These are phyloP conservation scores for Beauveria sp. DNA, from an alignment of 2,329 filamentous ascomycete genomes.

Conservation along the genomic window DNA sequence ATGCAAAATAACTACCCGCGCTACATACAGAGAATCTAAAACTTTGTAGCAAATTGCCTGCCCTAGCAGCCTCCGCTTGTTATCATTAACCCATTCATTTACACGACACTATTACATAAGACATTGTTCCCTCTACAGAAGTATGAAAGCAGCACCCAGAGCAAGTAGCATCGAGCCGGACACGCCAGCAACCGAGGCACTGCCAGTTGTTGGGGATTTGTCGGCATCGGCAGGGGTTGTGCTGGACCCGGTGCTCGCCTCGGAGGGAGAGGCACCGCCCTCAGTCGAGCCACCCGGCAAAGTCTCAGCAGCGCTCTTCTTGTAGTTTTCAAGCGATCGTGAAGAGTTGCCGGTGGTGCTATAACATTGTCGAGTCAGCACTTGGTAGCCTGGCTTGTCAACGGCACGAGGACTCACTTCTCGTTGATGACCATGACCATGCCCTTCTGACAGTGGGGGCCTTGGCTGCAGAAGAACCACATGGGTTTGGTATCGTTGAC, in stretches of 20 bases:
- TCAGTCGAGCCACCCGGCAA: conserved; percentile 13
- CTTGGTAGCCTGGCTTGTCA: neutral
- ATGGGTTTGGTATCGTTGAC: conserved; percentile 63
- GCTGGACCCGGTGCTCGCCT: conserved; percentile 12
- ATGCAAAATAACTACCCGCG: neutral
- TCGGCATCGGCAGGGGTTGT: neutral
- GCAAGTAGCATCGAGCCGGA: conserved; percentile 36
- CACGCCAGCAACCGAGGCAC: conserved; percentile 21
- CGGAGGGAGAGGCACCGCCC: conserved; percentile 14
- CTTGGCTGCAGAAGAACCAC: conserved; percentile 74
- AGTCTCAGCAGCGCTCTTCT: conserved; percentile 27
- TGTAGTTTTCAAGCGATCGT: conserved; percentile 45
- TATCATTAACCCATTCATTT: conserved; percentile 4
- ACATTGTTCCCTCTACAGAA: conserved; percentile 22
- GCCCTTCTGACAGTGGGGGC: conserved; percentile 63
- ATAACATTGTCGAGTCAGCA: conserved; percentile 18
- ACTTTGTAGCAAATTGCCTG: neutral
- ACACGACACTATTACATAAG: neutral
- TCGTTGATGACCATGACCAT: conserved; percentile 74
- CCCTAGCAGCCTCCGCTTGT: neutral
- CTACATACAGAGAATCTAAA: neutral
- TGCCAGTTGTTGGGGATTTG: conserved; percentile 17
- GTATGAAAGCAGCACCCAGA: conserved; percentile 35
- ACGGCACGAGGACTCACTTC: conserved; percentile 42
- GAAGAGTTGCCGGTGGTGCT: conserved; percentile 41